Evolutionary conservation across 352 stramenopile genomes (phyloP).

Genomic region (Pythium brachiatum): DNA sequence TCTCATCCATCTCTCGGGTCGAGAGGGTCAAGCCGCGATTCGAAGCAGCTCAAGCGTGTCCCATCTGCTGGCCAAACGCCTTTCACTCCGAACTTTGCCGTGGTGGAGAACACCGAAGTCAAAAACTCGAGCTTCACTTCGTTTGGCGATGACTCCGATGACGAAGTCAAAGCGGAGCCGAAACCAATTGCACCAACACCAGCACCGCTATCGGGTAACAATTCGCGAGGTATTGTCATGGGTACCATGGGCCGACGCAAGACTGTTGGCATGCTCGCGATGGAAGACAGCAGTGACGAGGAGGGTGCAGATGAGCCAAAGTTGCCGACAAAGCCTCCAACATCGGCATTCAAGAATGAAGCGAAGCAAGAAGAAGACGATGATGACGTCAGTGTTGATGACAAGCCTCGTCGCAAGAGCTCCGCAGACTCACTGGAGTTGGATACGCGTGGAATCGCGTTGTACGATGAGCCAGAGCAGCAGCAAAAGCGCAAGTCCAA

Average conservation of each 20-base stretch:
- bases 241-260: conserved; percentile 62
- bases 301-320: conserved; percentile 55
- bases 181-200: conserved; percentile 43
- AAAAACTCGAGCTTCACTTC: conserved; percentile 83
- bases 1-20: conserved; percentile 13
- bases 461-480: conserved; percentile 59
- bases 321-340: conserved; percentile 54
- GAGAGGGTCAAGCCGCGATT: conserved; percentile 4
- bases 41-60: conserved; percentile 24
- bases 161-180: conserved; percentile 71
- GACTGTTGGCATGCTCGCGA: conserved; percentile 63
- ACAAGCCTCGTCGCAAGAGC: conserved; percentile 50
- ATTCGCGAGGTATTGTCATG: conserved; percentile 53
- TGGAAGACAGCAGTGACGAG: conserved; percentile 80
- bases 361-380: conserved; percentile 41
- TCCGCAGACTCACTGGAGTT: conserved; percentile 78
- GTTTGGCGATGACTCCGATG: conserved; percentile 79
- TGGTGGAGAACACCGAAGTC: conserved; percentile 52
- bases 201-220: conserved; percentile 28
- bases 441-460: conserved; percentile 72
- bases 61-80: conserved; percentile 2
- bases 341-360: conserved; percentile 35
- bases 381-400: conserved; percentile 28
- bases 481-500: conserved; percentile 35
- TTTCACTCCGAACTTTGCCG: conserved; percentile 68